phyloP scores from a whole-genome alignment of 2,329 filamentous ascomycete species.

The Calonectria pseudoturangicola region DNA sequence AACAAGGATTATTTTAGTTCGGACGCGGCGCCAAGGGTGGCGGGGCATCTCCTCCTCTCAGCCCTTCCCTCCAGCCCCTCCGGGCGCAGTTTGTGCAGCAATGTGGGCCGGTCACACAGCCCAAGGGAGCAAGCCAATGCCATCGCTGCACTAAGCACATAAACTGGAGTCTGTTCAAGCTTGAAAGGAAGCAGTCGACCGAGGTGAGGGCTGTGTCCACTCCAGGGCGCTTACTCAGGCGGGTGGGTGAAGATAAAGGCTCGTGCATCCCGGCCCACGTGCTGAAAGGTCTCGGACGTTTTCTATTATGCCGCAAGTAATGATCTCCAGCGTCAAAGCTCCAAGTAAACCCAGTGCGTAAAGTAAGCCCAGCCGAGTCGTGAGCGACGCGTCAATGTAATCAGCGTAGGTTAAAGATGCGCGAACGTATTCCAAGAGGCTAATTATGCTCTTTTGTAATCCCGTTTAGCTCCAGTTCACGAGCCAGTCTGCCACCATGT shows the following conservation, averaged over 20 bases:
- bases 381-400: background rate
- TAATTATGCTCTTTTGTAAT: background rate
- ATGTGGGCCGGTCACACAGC: background rate
- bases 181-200: background rate
- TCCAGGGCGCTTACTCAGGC: no score
- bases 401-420: background rate
- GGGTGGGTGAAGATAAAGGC: no score
- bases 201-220: slow-evolving; percentile 1
- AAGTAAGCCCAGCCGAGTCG: background rate
- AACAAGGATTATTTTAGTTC: background rate
- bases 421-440: background rate
- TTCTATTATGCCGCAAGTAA: no score
- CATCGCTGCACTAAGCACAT: background rate
- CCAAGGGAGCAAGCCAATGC: background rate
- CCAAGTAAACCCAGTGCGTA: no score
- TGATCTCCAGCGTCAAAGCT: no score
- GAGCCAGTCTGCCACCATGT: background rate
- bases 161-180: background rate
- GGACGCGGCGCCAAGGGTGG: background rate
- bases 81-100: background rate
- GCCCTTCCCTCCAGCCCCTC: background rate
- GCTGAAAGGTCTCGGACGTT: no score
- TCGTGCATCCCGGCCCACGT: no score
- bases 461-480: background rate
- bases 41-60: background rate